Evolutionary conservation across 768 basidiomycete species (phyloP), one percentile per base, ranked within the genome.

Genomic region (Kwoniella dendrophila): DNA sequence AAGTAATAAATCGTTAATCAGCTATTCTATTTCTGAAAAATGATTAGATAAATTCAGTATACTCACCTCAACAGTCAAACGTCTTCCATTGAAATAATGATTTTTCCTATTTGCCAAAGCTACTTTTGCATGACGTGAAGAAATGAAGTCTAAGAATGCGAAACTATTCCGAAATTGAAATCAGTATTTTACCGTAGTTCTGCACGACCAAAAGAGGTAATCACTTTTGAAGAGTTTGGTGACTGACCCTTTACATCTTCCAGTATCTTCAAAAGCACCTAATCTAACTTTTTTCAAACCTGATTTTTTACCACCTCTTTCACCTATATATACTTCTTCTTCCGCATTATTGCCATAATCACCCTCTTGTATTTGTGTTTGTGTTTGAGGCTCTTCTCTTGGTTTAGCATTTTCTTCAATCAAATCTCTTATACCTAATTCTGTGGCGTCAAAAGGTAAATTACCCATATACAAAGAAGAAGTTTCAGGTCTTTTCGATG

Each of bases 251-350:
- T 98, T 99, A 81, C 95, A 98, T 55, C 85, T 80, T 8, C 95
- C 96, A 50, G 86, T 90, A 78, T 99, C 95, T 76, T 97, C 92
- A 68, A 99, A 99, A 18, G 93, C 94, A 3, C 92, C 93, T 85
- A 99, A 84, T 5, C 95, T 86, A 29, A 99, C 81, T 75, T 92
- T 92, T 63, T 89, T 73, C 63, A 84, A 69, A 0, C 81, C 81
- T 33, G 73, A 76, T 14, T 75, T 73, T 62, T 76, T 71, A 7
- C 73, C 73, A 16, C 71, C 73, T 49, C 71, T 3, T 7, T 59
- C 64, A 4, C 63, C 70, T 34, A 65, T 63, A 26, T 81, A 88
- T 84, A 86, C 86, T 86, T 24, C 78, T n/a, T 52, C 64, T 50
- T 70, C 66, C 29, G 67, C 41, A n/a, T n/a, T n/a, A n/a, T n/a